These are phyloP conservation scores for Nannizzia gypsea DNA, from an alignment of 2,329 filamentous ascomycete species.

Conservation along the genomic window DNA sequence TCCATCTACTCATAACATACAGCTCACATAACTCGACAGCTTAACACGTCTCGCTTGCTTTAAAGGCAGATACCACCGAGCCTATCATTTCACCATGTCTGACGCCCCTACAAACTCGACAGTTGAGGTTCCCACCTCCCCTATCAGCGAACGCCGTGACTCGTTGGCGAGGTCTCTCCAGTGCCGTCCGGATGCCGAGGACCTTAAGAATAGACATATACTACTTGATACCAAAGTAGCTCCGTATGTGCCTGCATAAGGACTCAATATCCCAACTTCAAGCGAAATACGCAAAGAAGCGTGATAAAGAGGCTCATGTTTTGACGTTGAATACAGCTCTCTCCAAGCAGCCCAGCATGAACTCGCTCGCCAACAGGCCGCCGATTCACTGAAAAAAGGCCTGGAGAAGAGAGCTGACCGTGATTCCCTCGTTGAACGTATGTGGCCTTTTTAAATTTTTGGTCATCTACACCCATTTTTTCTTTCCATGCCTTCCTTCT, in stretches of 20 bases:
- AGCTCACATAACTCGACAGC: not conserved
- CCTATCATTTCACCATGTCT: not conserved
- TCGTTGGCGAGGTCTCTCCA: conserved; percentile 62
- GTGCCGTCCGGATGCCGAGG: conserved; percentile 54
- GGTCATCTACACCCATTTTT: conserved; percentile 4
- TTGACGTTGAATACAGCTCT: conserved; percentile 5
- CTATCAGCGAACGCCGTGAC: conserved; percentile 44
- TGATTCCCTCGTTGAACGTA: conserved; percentile 68
- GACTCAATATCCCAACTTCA: not conserved
- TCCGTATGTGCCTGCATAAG: conserved; percentile 39
- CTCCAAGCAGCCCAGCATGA: conserved; percentile 52
- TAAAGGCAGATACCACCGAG: not conserved
- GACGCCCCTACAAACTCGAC: not conserved
- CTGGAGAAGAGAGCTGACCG: conserved; percentile 54
- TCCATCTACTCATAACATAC: not conserved
- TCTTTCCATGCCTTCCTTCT: conserved; percentile 4
- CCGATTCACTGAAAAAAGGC: conserved; percentile 53
- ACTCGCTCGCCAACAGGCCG: conserved; percentile 52
- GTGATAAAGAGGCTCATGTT: not conserved
- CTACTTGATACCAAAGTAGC: conserved; percentile 55
- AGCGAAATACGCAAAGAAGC: not conserved
- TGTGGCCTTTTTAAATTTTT: conserved; percentile 20
- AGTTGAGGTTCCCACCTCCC: conserved; percentile 49
- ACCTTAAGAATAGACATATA: conserved; percentile 58
- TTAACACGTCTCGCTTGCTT: not conserved